Percentiles rank a stretch among this genome's conserved stretches.
These are phyloP conservation scores for Schwanniomyces pseudopolymorphus DNA, from an alignment of 805 yeast species.

Conservation along the genomic window DNA sequence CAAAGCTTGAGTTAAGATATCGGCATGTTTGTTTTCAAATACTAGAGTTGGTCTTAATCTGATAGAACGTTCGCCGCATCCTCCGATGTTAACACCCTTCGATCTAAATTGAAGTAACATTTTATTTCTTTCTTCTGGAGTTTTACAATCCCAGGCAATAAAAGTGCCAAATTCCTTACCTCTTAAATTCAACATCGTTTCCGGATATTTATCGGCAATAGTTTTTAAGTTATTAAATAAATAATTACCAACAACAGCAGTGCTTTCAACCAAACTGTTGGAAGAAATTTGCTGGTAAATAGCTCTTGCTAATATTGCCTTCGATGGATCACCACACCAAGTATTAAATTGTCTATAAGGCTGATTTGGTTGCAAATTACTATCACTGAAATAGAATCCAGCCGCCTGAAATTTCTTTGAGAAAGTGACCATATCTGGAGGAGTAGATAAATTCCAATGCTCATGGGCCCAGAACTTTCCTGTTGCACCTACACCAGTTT, in stretches of 20 bases:
- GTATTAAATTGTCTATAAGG: conserved; percentile 93
- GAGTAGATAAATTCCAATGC: conserved; percentile 70
- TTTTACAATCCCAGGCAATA: conserved; percentile 61
- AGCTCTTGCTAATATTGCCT: conserved; percentile 63
- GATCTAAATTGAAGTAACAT: conserved; percentile 46
- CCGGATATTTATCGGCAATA: conserved; percentile 42
- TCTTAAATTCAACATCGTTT: conserved; percentile 48
- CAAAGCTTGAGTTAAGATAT: conserved; percentile 48
- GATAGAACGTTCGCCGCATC: conserved; percentile 58
- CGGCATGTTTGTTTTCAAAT: conserved; percentile 62
- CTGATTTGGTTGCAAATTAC: conserved; percentile 66
- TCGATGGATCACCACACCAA: conserved; percentile 92
- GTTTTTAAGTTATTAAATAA: conserved; percentile 43
- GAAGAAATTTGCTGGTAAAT: conserved; percentile 55
- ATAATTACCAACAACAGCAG: conserved; percentile 55
- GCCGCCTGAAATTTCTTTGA: conserved; percentile 89
- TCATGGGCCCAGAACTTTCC: conserved; percentile 89
- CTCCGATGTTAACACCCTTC: conserved; percentile 65
- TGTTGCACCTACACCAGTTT: conserved; percentile 88
- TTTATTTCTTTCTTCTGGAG: conserved; percentile 43
- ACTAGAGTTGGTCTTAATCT: conserved; percentile 67
- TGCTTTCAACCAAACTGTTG: conserved; percentile 47
- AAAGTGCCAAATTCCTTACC: conserved; percentile 65
- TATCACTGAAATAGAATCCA: conserved; percentile 78
- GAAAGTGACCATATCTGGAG: conserved; percentile 84